Conservation (phyloP, 2,329 filamentous ascomycete genomes). For the Furcasterigmium sp. region DNA sequence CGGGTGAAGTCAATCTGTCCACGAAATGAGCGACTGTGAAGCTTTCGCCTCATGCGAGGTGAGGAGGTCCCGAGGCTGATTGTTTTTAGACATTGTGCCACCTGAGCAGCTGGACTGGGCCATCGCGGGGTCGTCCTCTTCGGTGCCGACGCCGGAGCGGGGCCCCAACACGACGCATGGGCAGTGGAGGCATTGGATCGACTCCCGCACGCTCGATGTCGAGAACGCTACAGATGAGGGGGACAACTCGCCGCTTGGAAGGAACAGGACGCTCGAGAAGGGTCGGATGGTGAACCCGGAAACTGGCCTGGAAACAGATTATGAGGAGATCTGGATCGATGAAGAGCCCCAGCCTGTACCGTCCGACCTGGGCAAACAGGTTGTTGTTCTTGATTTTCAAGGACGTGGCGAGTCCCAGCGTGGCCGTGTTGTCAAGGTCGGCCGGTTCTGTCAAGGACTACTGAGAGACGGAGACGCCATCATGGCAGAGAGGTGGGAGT, state of each 20-base stretch:
- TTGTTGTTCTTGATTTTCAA: constrained; percentile 34
- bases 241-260: constrained; percentile 41
- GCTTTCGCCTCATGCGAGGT: no score
- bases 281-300: constrained; percentile 56
- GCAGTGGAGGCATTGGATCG: constrained; percentile 55
- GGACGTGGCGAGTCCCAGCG: constrained; percentile 23
- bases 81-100: constrained; percentile 1
- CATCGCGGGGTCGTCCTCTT: constrained; percentile 52
- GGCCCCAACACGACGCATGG: constrained; percentile 23
- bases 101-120: constrained; percentile 54
- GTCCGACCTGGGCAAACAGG: constrained; percentile 10
- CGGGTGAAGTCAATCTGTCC: background rate
- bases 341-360: constrained; percentile 20
- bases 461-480: constrained; percentile 36
- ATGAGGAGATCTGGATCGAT: constrained; percentile 65
- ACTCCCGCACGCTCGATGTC: constrained; percentile 39
- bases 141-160: constrained; percentile 10
- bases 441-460: constrained; percentile 51
- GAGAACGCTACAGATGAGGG: constrained; percentile 46
- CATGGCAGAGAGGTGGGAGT: constrained; percentile 52
- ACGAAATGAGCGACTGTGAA: no score
- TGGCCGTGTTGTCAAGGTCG: constrained; percentile 50
- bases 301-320: constrained; percentile 43
- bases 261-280: constrained; percentile 45
- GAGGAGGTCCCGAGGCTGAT: no score